These are phyloP conservation scores for Paramecium biaurelia DNA, from an alignment of 73 alveolate species.

Conservation along the genomic window DNA sequence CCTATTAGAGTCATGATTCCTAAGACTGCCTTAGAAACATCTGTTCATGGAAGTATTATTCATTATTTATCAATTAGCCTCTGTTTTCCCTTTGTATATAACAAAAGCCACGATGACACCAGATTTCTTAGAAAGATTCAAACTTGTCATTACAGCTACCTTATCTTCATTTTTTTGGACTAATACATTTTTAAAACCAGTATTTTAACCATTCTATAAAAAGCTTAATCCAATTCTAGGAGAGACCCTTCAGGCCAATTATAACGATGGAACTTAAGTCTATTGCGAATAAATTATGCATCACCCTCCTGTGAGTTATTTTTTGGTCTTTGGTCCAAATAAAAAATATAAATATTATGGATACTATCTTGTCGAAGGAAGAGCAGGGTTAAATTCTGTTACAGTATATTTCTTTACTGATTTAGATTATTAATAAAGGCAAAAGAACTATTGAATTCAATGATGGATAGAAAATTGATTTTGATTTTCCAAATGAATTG, in stretches of 20 bases:
- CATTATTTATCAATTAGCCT: background rate
- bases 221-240: constrained; percentile 94
- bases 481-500: constrained; percentile 70
- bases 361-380: constrained; percentile 76
- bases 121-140: constrained; percentile 82
- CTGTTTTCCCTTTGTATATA: constrained; percentile 70
- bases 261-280: constrained; percentile 94
- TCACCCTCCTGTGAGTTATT: constrained; percentile 85
- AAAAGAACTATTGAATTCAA: constrained; percentile 70
- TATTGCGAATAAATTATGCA: constrained; percentile 95
- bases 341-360: constrained; percentile 65
- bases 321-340: constrained; percentile 78
- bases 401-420: constrained; percentile 30
- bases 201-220: background rate
- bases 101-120: constrained; percentile 77
- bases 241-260: constrained; percentile 90
- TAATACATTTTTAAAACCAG: constrained; percentile 82
- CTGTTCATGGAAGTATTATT: constrained; percentile 56
- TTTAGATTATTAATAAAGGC: constrained; percentile 72
- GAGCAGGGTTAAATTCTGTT: constrained; percentile 83
- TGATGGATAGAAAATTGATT: constrained; percentile 76
- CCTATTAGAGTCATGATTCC: constrained; percentile 87
- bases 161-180: constrained; percentile 72
- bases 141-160: constrained; percentile 68
- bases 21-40: constrained; percentile 71